phyloP scores from a whole-genome alignment of 352 stramenopile species.

The Phytophthora niederhauseri region DNA sequence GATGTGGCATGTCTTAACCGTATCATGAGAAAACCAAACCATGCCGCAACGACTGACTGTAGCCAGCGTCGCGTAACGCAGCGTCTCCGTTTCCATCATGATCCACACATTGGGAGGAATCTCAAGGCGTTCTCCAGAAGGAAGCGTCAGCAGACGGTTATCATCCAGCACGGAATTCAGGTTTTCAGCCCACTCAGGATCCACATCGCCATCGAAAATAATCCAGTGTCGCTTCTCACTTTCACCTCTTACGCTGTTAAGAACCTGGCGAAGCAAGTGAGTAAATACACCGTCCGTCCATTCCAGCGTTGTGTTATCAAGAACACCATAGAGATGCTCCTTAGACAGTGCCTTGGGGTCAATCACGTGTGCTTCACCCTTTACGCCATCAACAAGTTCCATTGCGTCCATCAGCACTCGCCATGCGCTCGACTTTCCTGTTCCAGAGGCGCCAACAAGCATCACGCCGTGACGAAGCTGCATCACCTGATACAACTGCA shows the following conservation, averaged over 20 bases:
- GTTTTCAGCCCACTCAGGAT: slow-evolving; percentile 99
- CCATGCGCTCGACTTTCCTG: slow-evolving; percentile 97
- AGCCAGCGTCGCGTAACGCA: slow-evolving; percentile 98
- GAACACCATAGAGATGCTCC: slow-evolving; percentile 98
- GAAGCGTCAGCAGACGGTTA: slow-evolving; percentile 99
- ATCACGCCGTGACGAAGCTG: slow-evolving; percentile 99
- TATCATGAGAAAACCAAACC: slow-evolving; percentile 99
- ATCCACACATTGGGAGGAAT: slow-evolving; percentile 99
- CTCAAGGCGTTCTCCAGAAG: slow-evolving; percentile 98
- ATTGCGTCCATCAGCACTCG: slow-evolving; percentile 94
- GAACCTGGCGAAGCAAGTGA: slow-evolving; percentile 94
- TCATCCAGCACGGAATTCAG: slow-evolving; percentile 99
- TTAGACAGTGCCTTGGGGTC: slow-evolving; percentile 99
- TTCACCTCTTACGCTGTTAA: slow-evolving; percentile 98
- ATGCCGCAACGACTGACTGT: slow-evolving; percentile 99
- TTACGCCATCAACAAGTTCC: slow-evolving; percentile 95
- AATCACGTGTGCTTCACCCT: slow-evolving; percentile 98
- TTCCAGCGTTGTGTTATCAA: slow-evolving; percentile 99
- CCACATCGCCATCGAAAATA: slow-evolving; percentile 99
- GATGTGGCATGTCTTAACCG: slow-evolving; percentile 94
- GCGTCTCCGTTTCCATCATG: slow-evolving; percentile 99
- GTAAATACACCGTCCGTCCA: slow-evolving; percentile 99
- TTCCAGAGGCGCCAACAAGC: slow-evolving; percentile 97
- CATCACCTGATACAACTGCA: slow-evolving; percentile 99
- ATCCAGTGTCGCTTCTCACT: slow-evolving; percentile 98